Evolutionary conservation across 257 asterid species (phyloP), one percentile per base, ranked within the genome.

Genomic region (Fraxinus pennsylvanica): DNA sequence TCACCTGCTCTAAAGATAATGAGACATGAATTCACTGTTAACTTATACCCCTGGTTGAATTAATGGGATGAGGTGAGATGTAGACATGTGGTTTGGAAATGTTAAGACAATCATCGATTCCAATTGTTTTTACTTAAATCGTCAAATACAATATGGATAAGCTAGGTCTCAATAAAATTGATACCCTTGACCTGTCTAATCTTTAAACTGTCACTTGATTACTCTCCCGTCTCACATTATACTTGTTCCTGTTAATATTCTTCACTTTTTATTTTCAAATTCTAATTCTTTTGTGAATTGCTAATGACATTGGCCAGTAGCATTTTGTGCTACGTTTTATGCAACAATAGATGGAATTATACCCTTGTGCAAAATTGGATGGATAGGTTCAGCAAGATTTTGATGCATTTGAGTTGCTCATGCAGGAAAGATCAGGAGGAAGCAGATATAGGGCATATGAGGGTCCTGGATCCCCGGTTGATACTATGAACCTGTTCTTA

Each of bases 391-490:
- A 21, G 68, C 78, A 39, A 43, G 66, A 68, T 71, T 41, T 19
- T 82, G 73, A 82, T 83, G 71, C 79, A 50, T 73, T 74, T 85
- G 71, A 77, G 75, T 85, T 84, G 59, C 63, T 78, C 83, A 43
- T 86, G 88, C 92, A 95, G 98, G 99, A 89, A 81, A 85, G 80
- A 77, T 59, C 91, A 36, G 87, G 94, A 78, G 96, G 92, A 85
- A 88, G 88, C 81, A 88, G 87, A 92, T 89, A 84, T 70, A 85
- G 83, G 75, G 83, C 90, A 36, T 86, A 86, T 67, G 97, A 90
- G 86, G 92, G 87, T 72, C 87, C 83, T 83, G 85, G 84, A 79
- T 95, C 99, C 36, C 96, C 94, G 87, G 97, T 94, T 78, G 77
- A 83, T 77, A 78, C 85, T 80, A 67, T 75, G 71, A 69, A 69